phyloP scores from a whole-genome alignment of 1,139 yeast species.

The Protomyces gravidus region DNA sequence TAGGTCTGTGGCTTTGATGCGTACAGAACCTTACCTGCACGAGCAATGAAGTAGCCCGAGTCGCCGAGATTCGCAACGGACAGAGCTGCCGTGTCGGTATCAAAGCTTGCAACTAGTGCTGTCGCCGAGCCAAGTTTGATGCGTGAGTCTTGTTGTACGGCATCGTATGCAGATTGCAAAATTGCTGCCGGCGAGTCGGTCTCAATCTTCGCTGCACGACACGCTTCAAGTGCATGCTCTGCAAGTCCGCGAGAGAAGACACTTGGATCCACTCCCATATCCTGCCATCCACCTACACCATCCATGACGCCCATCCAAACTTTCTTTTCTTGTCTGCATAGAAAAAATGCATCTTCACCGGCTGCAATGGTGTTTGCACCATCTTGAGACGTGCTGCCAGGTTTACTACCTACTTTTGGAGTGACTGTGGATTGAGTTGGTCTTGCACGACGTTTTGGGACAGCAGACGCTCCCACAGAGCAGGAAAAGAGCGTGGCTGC shows the following conservation, averaged over 20 bases:
- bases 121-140: conserved; percentile 96
- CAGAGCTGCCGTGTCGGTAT: conserved; percentile 52
- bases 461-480: conserved; percentile 14
- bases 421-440: background rate
- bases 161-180: conserved; percentile 7
- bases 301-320: conserved; percentile 83
- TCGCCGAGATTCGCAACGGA: conserved; percentile 79
- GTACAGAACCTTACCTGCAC: conserved; percentile 57
- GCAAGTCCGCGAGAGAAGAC: conserved; percentile 35
- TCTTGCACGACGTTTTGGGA: conserved; percentile 12
- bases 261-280: conserved; percentile 79
- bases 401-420: background rate
- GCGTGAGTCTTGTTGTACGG: conserved; percentile 50
- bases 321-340: conserved; percentile 36
- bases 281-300: conserved; percentile 98
- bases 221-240: conserved; percentile 13
- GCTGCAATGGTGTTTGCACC: background rate
- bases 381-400: background rate
- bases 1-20: conserved; percentile 79
- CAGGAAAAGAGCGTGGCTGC: conserved; percentile 18
- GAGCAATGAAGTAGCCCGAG: conserved; percentile 86
- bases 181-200: conserved; percentile 11
- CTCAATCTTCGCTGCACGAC: background rate
- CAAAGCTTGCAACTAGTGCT: conserved; percentile 69
- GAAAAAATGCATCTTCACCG: conserved; percentile 23